Base-by-base conservation (phyloP, 345 rosid species). In the Hibiscus tridactylites region DNA sequence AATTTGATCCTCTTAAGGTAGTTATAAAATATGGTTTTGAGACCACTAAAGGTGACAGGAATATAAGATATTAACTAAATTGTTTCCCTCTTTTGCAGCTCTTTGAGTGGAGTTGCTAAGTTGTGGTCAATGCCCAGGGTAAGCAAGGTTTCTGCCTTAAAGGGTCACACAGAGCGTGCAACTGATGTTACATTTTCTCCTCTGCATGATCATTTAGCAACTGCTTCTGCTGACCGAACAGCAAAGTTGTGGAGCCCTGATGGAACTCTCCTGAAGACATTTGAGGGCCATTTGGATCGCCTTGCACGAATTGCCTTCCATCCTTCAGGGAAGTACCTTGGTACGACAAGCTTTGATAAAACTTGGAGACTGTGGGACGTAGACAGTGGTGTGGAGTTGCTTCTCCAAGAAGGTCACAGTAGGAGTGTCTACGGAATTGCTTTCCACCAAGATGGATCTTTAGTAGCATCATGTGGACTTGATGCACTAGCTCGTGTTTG, bases 341-440 rank as follows among this genome's bases (percentile, higher is more conserved):
- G 93, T 15, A 91, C 99, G 9, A 85, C 99, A 65, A 89, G 98
- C 85, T 96, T 87, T 74, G 99, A 96, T 80, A 96, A 88, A 82
- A 96, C 98, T 8, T 92, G 98, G 99, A 91, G 99, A 83, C 74
- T 92, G 72, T 95, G 98, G 98, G 98, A 92, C 76, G 57, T 92
- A 35, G 87, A 88, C 71, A 87, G 88, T 46, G 97, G 97, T 33
- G 81, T 71, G 39, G 99, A 92, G 85, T 81, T 96, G 83, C 91
- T 92, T 71, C 92, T 96, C 75, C 99, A 96, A 75, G 97, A 92
- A 88, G 97, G 97, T 37, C 98, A 96, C 62, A 91, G 99, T 73
- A 84, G 94, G 76, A 88, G 98, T 74, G 84, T 96, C 72, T 92
- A 92, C 28, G 98, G 98, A 50, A 78, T 96, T 56, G 93, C 90